Evolutionary conservation across 805 yeast genomes (phyloP).

Genomic region (Saccharomycopsis oosterbeekiorum): DNA sequence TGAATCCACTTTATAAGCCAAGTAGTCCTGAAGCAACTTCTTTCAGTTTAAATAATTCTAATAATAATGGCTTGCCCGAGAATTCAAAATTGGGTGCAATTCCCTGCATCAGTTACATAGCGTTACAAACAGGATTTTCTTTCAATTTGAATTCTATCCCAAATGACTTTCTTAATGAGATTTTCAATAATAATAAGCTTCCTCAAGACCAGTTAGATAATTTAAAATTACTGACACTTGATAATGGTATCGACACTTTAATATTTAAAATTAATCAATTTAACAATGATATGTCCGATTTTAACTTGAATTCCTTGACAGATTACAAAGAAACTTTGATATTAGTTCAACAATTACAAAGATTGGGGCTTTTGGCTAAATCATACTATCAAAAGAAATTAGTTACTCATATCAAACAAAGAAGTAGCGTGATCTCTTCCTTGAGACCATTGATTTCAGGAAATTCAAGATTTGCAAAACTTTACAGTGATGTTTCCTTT

Average conservation of each 20-base stretch:
- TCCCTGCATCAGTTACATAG: slow-evolving; percentile 8
- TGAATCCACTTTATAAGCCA: slow-evolving; percentile 13
- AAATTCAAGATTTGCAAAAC: slow-evolving; percentile 1
- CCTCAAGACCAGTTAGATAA: slow-evolving; percentile 4
- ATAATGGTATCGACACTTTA: not conserved
- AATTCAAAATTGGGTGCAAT: slow-evolving; percentile 4
- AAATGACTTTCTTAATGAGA: slow-evolving; percentile 7
- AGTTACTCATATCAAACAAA: not conserved
- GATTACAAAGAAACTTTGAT: slow-evolving; percentile 6
- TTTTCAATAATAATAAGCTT: slow-evolving; percentile 6
- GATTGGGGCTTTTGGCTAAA: slow-evolving; percentile 3
- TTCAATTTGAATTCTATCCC: slow-evolving; percentile 10
- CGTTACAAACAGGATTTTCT: slow-evolving; percentile 13
- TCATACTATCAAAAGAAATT: slow-evolving; percentile 11
- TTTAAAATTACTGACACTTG: slow-evolving; percentile 3
- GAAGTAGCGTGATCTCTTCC: slow-evolving; percentile 2
- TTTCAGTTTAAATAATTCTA: not conserved
- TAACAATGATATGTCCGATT: slow-evolving; percentile 5
- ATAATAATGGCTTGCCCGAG: not conserved
- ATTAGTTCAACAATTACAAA: slow-evolving; percentile 12
- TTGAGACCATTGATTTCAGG: not conserved
- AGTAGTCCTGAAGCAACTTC: not conserved
- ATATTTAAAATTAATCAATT: slow-evolving; percentile 2
- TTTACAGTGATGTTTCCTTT: slow-evolving; percentile 11
- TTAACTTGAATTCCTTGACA: not conserved